phyloP scores from a whole-genome alignment of 495 filamentous ascomycete species.

The Talaromyces nanjingensis region DNA sequence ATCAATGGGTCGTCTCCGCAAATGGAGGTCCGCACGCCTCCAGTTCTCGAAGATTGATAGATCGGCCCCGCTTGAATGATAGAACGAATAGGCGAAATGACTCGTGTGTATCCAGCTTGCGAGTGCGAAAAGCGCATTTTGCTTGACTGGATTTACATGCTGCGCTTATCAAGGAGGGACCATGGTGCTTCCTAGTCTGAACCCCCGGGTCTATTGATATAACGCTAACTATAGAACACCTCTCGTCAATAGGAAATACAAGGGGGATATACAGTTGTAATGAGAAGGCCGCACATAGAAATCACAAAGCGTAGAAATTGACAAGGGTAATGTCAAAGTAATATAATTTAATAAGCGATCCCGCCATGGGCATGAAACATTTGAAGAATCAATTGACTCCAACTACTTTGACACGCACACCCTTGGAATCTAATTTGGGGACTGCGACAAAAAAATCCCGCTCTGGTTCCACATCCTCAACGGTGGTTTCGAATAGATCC shows the following conservation, averaged over 20 bases:
- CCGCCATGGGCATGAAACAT: neutral
- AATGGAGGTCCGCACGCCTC: no score
- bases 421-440: conserved; percentile 26
- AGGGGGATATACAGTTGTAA: neutral
- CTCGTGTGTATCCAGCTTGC: no score
- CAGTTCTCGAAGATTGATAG: no score
- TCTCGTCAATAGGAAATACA: neutral
- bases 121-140: no score
- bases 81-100: no score
- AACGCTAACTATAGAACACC: neutral
- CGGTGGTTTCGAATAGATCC: conserved; percentile 29
- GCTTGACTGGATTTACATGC: neutral
- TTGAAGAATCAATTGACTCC: neutral
- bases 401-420: conserved; percentile 21
- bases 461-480: conserved; percentile 24
- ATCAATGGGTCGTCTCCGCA: no score
- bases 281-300: neutral
- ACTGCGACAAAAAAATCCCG: conserved; percentile 32
- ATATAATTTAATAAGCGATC: neutral
- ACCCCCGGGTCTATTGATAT: neutral
- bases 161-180: no score
- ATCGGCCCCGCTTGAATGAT: no score
- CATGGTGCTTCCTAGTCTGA: neutral
- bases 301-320: neutral
- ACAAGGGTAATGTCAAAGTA: neutral